Evolutionary conservation across 1,284 basidiomycete genomes (phyloP).

Genomic region (Coniferiporia weirii): DNA sequence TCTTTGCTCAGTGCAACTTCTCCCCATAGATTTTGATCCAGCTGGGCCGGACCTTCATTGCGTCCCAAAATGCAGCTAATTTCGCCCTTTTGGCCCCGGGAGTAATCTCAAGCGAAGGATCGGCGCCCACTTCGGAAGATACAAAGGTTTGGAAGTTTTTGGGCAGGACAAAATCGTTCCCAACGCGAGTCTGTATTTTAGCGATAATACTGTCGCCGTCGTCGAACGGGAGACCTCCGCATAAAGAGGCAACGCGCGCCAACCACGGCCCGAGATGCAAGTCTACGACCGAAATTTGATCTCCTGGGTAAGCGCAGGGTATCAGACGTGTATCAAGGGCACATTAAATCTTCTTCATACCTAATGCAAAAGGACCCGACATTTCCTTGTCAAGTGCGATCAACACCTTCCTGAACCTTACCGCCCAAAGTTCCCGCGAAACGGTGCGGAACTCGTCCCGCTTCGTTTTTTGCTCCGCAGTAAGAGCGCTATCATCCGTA

Average conservation of each 20-base stretch:
- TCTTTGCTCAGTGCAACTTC: constrained; percentile 37
- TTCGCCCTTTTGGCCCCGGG: constrained; percentile 35
- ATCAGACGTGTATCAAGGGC: constrained; percentile 8
- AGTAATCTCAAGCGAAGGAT: constrained; percentile 12
- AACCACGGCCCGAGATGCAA: constrained; percentile 79
- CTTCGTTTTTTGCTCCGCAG: constrained; percentile 26
- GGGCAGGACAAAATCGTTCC: constrained; percentile 39
- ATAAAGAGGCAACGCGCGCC: constrained; percentile 52
- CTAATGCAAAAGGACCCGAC: constrained; percentile 68
- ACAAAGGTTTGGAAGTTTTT: constrained; percentile 32
- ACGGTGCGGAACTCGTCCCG: constrained; percentile 34
- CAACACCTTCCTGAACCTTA: constrained; percentile 40
- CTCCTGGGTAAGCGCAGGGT: constrained; percentile 43
- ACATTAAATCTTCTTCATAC: constrained; percentile 33
- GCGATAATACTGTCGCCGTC: constrained; percentile 43
- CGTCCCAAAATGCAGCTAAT: constrained; percentile 62
- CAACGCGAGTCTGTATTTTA: constrained; percentile 49
- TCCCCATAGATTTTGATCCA: constrained; percentile 62
- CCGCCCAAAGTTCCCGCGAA: constrained; percentile 37
- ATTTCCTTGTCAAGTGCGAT: constrained; percentile 51
- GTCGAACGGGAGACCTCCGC: constrained; percentile 45
- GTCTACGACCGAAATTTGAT: constrained; percentile 77
- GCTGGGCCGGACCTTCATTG: constrained; percentile 55
- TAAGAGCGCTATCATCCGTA: constrained; percentile 35
- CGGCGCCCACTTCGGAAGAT: constrained; percentile 1